These are phyloP conservation scores for Penicillium odoratum DNA, from an alignment of 495 filamentous ascomycete species.

Conservation along the genomic window DNA sequence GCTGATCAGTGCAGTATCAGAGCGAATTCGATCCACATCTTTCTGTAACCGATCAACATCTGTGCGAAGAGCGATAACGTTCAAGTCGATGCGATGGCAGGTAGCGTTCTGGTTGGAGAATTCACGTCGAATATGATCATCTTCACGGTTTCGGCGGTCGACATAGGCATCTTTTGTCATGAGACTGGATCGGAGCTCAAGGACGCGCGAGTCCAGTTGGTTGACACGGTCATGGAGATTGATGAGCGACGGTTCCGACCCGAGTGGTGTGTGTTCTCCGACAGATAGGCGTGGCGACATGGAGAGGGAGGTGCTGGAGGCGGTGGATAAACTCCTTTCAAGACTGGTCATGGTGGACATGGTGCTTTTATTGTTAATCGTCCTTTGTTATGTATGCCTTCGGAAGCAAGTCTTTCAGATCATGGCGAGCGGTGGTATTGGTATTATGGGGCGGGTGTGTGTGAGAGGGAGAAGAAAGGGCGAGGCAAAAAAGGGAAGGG, in stretches of 20 bases:
- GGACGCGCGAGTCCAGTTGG: conserved; percentile 38
- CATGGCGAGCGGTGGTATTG: neutral
- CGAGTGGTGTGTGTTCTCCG: conserved; percentile 36
- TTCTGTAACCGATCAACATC: conserved; percentile 44
- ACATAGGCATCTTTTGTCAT: conserved; percentile 43
- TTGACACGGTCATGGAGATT: conserved; percentile 42
- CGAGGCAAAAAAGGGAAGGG: conserved; percentile 12
- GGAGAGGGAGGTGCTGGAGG: conserved; percentile 41
- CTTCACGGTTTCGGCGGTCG: conserved; percentile 45
- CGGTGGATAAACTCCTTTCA: conserved; percentile 43
- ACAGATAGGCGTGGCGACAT: conserved; percentile 41
- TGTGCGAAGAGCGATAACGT: conserved; percentile 38
- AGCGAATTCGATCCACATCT: conserved; percentile 40
- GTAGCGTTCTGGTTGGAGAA: conserved; percentile 39
- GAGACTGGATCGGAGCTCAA: conserved; percentile 39
- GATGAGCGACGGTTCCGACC: conserved; percentile 34
- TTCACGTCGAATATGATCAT: conserved; percentile 43
- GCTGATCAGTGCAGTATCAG: conserved; percentile 35
- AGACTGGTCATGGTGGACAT: conserved; percentile 40
- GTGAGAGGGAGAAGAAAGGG: conserved; percentile 9
- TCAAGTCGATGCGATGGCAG: conserved; percentile 41
- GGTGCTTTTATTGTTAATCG: neutral
- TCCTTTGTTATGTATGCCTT: too few relatives aligned
- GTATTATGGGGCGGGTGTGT: neutral
- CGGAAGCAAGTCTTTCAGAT: too few relatives aligned